Evolutionary conservation across 345 rosid species (phyloP), one percentile per base, ranked within the genome.

Genomic region (Noccaea caerulescens): DNA sequence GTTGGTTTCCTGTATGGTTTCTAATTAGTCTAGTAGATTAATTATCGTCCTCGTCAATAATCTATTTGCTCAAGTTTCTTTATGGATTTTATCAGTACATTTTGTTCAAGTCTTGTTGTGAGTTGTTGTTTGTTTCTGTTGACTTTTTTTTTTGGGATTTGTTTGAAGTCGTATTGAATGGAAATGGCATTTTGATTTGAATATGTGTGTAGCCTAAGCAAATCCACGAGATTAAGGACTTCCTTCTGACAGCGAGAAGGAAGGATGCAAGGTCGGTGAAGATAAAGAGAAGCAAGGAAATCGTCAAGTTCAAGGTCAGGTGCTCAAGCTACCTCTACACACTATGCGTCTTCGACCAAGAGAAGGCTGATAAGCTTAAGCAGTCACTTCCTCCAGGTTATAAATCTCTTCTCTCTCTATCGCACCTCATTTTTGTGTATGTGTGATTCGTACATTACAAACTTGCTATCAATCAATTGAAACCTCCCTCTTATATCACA

Each of bases 371-470:
- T 73, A 86, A 86, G 83, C 77, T 84, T 77, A 84, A 83, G 75
- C 91, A 84, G 50, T 84, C 88, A 39, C 86, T 87, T 73, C 89
- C 92, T 55, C 92, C 92, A 73, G 89, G 91, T 84, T 7, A 1
- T 0, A 7, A 11, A 2, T 39, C 57, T 54, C 51, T 20, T 44
- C 8, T 46, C 18, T 6, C 4, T 42, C 61, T 5, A 41, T 54
- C 11, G 0, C 16, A 1, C 1, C 27, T 36, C 38, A 49, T 45
- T 42, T 41, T 14, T 18, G 11, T 27, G 14, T 1, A 20, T 37
- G 47, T 55, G 32, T 11, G 10, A 3, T 2, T 4, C 39, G 20
- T 16, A 20, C 36, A 3, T 55, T 14, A 32, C 43, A 32, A 33
- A 33, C 27, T 44, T 38, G 39, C 12, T 20, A 8, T 30, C 30